Percentiles rank a stretch among this genome's conserved stretches.
Conservation (phyloP, 2,329 filamentous ascomycete species). For the Leptographium radiaticola region DNA sequence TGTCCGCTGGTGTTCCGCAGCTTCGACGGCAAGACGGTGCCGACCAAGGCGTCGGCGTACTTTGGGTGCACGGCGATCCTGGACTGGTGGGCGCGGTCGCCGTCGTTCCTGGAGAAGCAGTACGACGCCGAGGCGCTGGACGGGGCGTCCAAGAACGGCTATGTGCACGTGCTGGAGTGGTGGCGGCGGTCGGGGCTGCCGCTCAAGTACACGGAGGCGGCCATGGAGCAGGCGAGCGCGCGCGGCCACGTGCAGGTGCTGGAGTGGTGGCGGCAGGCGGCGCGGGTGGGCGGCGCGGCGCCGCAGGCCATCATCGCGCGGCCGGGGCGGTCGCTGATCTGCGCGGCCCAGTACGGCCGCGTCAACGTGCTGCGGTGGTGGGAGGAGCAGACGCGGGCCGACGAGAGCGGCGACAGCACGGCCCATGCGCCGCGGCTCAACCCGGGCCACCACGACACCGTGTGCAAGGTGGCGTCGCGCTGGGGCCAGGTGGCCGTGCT, state of each 20-base stretch:
- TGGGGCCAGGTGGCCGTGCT: conserved; percentile 77
- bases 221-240: conserved; percentile 75
- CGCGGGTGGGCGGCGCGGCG: neutral
- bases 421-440: conserved; percentile 32
- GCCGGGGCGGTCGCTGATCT: conserved; percentile 72
- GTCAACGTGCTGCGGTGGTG: conserved; percentile 74
- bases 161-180: conserved; percentile 84
- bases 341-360: conserved; percentile 72
- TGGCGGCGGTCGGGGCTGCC: conserved; percentile 62
- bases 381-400: conserved; percentile 55
- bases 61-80: conserved; percentile 76
- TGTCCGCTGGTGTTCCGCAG: conserved; percentile 66
- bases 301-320: conserved; percentile 47
- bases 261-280: conserved; percentile 79
- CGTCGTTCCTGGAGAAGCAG: conserved; percentile 72
- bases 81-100: conserved; percentile 81
- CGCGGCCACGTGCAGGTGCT: conserved; percentile 77
- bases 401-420: neutral
- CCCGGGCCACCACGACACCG: conserved; percentile 65
- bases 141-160: conserved; percentile 74
- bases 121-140: conserved; percentile 80
- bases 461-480: conserved; percentile 72
- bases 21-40: conserved; percentile 73
- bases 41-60: conserved; percentile 76
- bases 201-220: conserved; percentile 73